A percentile compares a stretch with the other conserved stretches of the same genome.
These are phyloP conservation scores for Kurtzmaniella cleridarum DNA, from an alignment of 805 yeast genomes.

Conservation along the genomic window DNA sequence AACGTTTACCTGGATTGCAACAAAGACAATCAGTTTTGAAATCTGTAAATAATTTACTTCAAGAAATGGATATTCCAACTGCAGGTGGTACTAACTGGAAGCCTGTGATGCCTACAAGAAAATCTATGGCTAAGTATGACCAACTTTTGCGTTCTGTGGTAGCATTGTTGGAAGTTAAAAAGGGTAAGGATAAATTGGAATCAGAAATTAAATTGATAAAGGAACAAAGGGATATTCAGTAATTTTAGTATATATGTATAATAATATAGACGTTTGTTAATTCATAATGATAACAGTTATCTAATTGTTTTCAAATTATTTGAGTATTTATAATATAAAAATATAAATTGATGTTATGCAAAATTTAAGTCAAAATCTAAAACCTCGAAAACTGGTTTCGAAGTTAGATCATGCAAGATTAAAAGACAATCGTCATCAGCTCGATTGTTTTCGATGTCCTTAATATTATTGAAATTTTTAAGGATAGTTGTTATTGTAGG, in stretches of 20 bases:
- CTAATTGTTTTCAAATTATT: not conserved
- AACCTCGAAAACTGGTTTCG: too few species aligned
- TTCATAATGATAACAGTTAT: not conserved
- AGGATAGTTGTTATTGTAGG: too few species aligned
- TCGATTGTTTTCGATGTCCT: too few species aligned
- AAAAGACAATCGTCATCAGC: too few species aligned
- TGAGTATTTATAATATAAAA: too few species aligned
- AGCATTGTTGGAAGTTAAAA: conserved; percentile 74
- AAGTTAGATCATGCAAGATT: too few species aligned
- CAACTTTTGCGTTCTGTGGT: conserved; percentile 64
- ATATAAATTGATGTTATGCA: too few species aligned
- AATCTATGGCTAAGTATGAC: conserved; percentile 73
- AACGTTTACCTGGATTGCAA: conserved; percentile 37
- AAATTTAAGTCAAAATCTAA: too few species aligned
- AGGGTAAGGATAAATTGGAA: conserved; percentile 80
- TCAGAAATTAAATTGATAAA: conserved; percentile 55
- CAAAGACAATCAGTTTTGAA: conserved; percentile 70
- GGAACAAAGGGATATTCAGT: conserved; percentile 33
- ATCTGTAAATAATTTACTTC: conserved; percentile 62
- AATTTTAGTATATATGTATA: conserved; percentile 3
- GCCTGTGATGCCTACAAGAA: conserved; percentile 85
- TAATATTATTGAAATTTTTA: too few species aligned
- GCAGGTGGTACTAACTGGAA: conserved; percentile 47
- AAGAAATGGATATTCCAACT: conserved; percentile 73
- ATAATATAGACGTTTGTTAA: not conserved